These are phyloP conservation scores for Persicaria tinctoria DNA, from an alignment of 148 eudicot genomes.

Conservation along the genomic window DNA sequence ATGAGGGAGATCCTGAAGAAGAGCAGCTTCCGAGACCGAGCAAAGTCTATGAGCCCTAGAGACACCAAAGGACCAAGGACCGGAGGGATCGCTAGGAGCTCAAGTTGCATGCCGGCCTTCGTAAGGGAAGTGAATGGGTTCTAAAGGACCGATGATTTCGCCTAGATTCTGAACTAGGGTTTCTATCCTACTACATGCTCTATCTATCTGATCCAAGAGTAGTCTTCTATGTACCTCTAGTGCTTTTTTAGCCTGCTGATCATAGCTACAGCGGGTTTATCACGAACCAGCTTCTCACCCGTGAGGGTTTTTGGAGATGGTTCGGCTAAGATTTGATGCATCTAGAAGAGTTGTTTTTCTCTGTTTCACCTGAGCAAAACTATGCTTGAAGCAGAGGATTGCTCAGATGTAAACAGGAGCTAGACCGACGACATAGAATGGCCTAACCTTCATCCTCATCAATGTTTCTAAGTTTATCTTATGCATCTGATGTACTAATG, in stretches of 20 bases:
- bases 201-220: not conserved
- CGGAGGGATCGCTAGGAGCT: constrained; percentile 62
- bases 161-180: not conserved
- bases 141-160: constrained; percentile 1
- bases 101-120: constrained; percentile 72
- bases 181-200: not conserved
- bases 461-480: not conserved
- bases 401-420: not conserved
- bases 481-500: constrained; percentile 5
- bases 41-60: constrained; percentile 52
- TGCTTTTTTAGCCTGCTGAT: constrained; percentile 2
- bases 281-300: not conserved
- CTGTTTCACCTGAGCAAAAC: constrained; percentile 1
- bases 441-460: constrained; percentile 2
- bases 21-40: constrained; percentile 30
- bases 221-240: not conserved
- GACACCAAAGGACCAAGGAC: constrained; percentile 33
- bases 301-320: not conserved
- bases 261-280: not conserved
- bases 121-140: constrained; percentile 38
- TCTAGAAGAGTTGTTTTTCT: constrained; percentile 1
- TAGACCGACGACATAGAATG: not conserved
- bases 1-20: constrained; percentile 74
- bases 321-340: not conserved
- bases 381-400: not conserved